Base-by-base conservation (phyloP, 805 yeast genomes). In the Teunomyces kruisii region DNA sequence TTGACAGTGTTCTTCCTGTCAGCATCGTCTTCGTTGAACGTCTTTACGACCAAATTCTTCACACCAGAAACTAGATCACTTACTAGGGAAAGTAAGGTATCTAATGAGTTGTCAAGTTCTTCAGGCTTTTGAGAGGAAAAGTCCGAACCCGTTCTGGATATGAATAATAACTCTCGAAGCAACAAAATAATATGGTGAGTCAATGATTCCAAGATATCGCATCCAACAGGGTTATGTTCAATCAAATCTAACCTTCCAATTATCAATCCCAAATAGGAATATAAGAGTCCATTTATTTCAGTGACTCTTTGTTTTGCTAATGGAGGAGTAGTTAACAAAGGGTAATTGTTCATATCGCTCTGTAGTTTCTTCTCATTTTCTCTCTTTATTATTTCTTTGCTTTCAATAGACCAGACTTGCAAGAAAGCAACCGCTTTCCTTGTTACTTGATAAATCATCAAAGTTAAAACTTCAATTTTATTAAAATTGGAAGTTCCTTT, bases 181-280 rank as follows among this genome's bases (percentile, higher is more conserved):
- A 86, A 60, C 26, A 85, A 60, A 42, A 84, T 83, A 35, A 86
- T 74, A 53, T 87, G 94, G 53, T 84, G 87, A 2, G 83, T 78
- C 12, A 87, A 67, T 13, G 76, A 72, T 54, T 86, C 91, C 43
- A 87, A 61, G 6, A 81, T 61, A 50, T 83, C 84, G 56, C 89
- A 82, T 2, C 92, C 92, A 13, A 71, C 70, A 3, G 81, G 75
- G 57, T 86, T 86, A 53, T 83, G 85, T 57, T 87, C 94, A 29
- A 86, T 80, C 62, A 87, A 71, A 60, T 87, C 94, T 51, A 87
- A 64, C 54, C 95, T 67, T n/a, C 95, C 95, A 12, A 85, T 72
- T 8, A 86, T 77, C 51, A 87, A 56, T 2, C 85, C 83, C 50
- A 86, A 68, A 55, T 86, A 86, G 1, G 79, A 71, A 54, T 78